These are phyloP conservation scores for Bremia lactucae DNA, from an alignment of 352 stramenopile species.

Conservation along the genomic window DNA sequence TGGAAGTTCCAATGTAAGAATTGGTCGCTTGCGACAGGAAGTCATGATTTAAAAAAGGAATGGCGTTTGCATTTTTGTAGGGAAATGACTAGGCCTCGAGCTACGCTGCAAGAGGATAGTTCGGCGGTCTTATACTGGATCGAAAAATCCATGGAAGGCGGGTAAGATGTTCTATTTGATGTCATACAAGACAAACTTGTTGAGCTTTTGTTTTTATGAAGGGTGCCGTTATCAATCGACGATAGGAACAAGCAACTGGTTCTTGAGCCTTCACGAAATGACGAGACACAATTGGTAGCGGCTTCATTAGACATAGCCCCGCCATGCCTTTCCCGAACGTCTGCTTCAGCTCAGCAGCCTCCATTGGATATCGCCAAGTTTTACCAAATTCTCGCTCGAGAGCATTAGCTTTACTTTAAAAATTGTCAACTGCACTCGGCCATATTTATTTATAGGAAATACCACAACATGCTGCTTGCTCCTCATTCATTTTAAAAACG, in stretches of 20 bases:
- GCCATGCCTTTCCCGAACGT: neutral
- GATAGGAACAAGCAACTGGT: neutral
- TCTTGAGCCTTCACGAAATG: neutral
- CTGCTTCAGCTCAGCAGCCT: neutral
- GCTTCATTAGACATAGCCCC: neutral
- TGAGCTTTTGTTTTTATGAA: neutral
- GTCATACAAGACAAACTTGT: neutral
- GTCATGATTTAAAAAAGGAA: neutral
- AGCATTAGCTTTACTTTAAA: neutral
- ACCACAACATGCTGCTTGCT: too few relatives aligned
- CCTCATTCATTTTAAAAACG: too few relatives aligned
- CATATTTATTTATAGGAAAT: too few relatives aligned
- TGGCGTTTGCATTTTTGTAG: conserved; percentile 1
- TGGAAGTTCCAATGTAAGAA: conserved; percentile 16
- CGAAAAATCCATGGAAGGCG: conserved; percentile 3
- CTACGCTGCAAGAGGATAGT: conserved; percentile 4
- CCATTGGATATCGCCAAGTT: conserved; percentile 1
- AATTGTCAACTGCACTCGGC: too few relatives aligned
- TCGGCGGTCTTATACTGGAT: conserved; percentile 8
- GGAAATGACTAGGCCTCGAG: neutral
- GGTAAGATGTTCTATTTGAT: conserved; percentile 1
- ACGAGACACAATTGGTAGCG: neutral
- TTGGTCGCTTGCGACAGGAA: neutral
- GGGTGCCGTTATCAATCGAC: neutral
- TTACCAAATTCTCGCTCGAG: conserved; percentile 2